A percentile compares a stretch with the other conserved stretches of the same genome.
Conservation (phyloP, 2,329 filamentous ascomycete species). For the Herpotrichia juniperi region DNA sequence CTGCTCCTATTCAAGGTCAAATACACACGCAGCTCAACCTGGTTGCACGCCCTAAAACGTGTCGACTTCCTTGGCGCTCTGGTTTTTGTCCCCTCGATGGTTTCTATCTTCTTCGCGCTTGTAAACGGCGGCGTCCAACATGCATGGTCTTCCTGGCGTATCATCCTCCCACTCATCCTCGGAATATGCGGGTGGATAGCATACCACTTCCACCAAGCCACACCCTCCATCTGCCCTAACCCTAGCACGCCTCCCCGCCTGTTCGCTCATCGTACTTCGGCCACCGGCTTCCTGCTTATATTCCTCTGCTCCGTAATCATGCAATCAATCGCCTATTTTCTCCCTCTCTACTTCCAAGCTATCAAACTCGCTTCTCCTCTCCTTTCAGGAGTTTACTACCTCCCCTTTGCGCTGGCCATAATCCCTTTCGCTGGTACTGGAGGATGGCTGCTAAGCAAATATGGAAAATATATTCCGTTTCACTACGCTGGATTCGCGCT, state of each 20-base stretch:
- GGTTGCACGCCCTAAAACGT: not conserved
- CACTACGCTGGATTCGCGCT: conserved; percentile 6
- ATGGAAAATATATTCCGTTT: conserved; percentile 2
- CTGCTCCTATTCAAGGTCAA: conserved; percentile 46
- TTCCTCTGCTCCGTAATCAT: conserved; percentile 15
- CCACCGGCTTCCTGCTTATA: conserved; percentile 4
- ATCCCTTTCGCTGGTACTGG: not conserved
- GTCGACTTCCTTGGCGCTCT: conserved; percentile 51
- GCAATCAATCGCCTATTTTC: conserved; percentile 12
- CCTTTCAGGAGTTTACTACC: conserved; percentile 39
- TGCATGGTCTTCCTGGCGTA: conserved; percentile 48
- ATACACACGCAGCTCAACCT: conserved; percentile 15
- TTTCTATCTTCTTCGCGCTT: conserved; percentile 49
- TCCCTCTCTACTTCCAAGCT: conserved; percentile 26
- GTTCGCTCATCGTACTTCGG: conserved; percentile 19
- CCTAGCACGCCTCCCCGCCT: conserved; percentile 15
- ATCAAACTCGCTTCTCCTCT: conserved; percentile 2
- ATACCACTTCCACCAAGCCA: conserved; percentile 44
- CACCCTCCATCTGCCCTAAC: conserved; percentile 20
- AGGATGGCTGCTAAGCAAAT: not conserved
- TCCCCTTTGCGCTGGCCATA: conserved; percentile 26
- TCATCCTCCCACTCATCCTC: conserved; percentile 52
- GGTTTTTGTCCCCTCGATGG: conserved; percentile 46
- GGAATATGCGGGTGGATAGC: conserved; percentile 46
- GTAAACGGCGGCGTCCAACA: conserved; percentile 49